Conservation (phyloP, 441 rosid genomes). For the Rhodomyrtus psidioides region DNA sequence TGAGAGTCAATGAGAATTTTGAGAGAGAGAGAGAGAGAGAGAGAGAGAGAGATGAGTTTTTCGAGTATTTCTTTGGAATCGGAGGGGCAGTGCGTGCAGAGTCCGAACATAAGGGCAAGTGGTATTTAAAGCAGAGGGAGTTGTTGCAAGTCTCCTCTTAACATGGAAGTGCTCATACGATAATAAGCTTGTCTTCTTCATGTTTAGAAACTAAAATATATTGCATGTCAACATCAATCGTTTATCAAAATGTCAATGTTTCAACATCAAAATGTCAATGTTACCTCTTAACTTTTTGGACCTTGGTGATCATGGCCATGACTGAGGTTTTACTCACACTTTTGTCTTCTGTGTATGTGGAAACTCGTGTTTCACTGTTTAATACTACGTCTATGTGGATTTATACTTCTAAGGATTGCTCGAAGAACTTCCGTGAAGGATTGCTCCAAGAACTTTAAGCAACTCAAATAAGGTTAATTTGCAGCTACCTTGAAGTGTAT, state of each 20-base stretch:
- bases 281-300: not conserved
- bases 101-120: not conserved
- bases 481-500: no score
- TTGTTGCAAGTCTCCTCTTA: not conserved
- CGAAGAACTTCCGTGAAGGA: no score
- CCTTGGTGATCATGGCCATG: not conserved
- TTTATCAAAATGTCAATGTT: not conserved
- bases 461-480: no score
- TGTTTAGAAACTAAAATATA: not conserved
- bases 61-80: not conserved
- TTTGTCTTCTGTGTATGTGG: not conserved
- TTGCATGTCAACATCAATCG: not conserved
- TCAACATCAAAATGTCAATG: not conserved
- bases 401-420: not conserved
- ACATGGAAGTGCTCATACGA: not conserved
- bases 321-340: not conserved
- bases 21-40: not conserved
- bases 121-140: not conserved
- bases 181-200: not conserved
- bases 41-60: not conserved
- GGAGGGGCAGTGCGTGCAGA: not conserved
- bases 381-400: not conserved
- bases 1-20: not conserved
- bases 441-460: no score
- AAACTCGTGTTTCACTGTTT: not conserved